phyloP scores from a whole-genome alignment of 1,139 yeast species.

The Debaryomycetaceae sp. region DNA sequence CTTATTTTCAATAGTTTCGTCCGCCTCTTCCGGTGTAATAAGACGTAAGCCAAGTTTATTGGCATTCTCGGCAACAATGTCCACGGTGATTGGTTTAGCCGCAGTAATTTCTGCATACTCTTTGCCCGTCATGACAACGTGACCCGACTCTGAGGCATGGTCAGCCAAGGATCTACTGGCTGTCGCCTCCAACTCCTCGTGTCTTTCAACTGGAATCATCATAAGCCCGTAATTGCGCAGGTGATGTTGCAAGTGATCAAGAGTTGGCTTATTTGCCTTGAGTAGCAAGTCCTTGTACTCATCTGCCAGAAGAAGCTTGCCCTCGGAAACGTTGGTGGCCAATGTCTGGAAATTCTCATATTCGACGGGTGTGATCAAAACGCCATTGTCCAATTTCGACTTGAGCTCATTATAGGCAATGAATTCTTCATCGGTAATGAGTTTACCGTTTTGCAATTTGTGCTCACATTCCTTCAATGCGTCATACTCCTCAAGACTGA shows the following conservation, averaged over 20 bases:
- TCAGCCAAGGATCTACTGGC: slow-evolving; percentile 16
- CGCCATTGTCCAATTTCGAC: background rate
- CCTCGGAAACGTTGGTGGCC: background rate
- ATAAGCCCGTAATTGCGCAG: slow-evolving; percentile 28
- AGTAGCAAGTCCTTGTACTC: slow-evolving; percentile 33
- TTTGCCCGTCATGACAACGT: slow-evolving; percentile 27
- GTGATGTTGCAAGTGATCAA: slow-evolving; percentile 23
- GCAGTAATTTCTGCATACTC: slow-evolving; percentile 22
- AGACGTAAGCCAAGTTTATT: slow-evolving; percentile 22
- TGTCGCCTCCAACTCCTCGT: slow-evolving; percentile 15
- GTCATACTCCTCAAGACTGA: slow-evolving; percentile 22
- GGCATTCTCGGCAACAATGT: slow-evolving; percentile 18
- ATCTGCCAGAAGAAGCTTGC: slow-evolving; percentile 5
- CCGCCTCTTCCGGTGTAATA: slow-evolving; percentile 16
- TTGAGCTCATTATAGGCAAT: slow-evolving; percentile 19
- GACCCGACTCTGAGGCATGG: slow-evolving; percentile 26
- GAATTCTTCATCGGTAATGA: slow-evolving; percentile 17
- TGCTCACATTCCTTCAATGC: slow-evolving; percentile 14
- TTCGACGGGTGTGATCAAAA: slow-evolving; percentile 1
- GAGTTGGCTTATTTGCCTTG: slow-evolving; percentile 34
- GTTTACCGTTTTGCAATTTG: background rate
- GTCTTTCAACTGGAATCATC: slow-evolving; percentile 25
- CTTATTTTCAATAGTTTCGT: slow-evolving; percentile 8
- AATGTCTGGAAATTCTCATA: slow-evolving; percentile 5
- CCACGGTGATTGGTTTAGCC: slow-evolving; percentile 3